phyloP scores from a whole-genome alignment of 257 asterid genomes.

The Cordia subcordata region DNA sequence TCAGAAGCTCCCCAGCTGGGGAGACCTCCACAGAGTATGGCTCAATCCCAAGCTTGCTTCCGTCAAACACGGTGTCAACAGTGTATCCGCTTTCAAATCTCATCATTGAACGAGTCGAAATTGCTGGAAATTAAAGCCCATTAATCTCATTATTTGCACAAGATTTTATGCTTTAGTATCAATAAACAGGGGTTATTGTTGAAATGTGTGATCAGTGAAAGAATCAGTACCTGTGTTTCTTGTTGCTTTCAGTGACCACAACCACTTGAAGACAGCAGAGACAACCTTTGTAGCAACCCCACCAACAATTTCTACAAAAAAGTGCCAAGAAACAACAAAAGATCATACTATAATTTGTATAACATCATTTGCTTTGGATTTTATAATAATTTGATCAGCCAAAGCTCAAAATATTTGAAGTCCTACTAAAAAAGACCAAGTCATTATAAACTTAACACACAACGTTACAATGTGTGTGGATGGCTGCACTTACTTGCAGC shows the following conservation, averaged over 20 bases:
- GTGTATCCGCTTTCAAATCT: conserved; percentile 87
- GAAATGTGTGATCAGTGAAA: conserved; percentile 14
- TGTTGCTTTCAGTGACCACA: conserved; percentile 77
- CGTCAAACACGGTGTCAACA: conserved; percentile 96
- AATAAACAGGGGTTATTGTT: conserved; percentile 4
- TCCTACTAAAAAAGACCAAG: neutral
- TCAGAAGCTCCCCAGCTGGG: conserved; percentile 60
- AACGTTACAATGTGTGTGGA: neutral
- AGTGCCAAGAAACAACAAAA: neutral
- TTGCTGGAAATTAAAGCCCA: conserved; percentile 33
- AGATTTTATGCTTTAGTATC: neutral
- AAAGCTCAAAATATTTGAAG: too few relatives aligned
- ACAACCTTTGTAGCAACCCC: conserved; percentile 79
- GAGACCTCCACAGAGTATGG: conserved; percentile 72
- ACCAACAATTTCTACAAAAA: conserved; percentile 61
- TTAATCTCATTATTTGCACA: conserved; percentile 6
- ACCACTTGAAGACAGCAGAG: conserved; percentile 70
- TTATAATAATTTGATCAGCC: neutral
- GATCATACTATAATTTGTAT: too few relatives aligned
- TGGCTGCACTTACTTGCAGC: conserved; percentile 62
- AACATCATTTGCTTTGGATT: too few relatives aligned
- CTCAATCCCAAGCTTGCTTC: conserved; percentile 86
- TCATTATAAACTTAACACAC: neutral
- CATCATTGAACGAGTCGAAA: conserved; percentile 81
- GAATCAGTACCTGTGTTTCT: conserved; percentile 45